Base-by-base conservation (phyloP, 2,329 filamentous ascomycete genomes). In the Hymenoscyphus infarciens region DNA sequence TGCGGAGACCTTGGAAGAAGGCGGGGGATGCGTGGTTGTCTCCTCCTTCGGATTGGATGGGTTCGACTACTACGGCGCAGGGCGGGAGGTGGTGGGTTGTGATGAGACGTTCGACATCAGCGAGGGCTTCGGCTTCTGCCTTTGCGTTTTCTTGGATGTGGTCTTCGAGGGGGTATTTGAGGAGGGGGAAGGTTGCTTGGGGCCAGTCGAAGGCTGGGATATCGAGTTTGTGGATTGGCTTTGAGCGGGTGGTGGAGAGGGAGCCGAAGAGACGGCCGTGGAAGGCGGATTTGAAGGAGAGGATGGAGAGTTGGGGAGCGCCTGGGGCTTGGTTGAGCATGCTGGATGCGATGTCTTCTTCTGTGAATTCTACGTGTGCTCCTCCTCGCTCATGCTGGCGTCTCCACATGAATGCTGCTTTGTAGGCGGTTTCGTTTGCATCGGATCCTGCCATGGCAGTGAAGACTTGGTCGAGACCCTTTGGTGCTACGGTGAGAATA, bases 131-230 rank as follows among this genome's bases (percentile, higher is more conserved):
- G 70, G 86, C 79, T 77, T 93, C 90, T 74, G 91, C 89, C 16
- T 80, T 81, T 6, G 81, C 82, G 74, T 94, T 94, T 76, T 90
- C 89, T 63, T 84, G 80, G 5, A 77, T 82, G 74, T 90, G 81
- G 66, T 90, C 80, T 69, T 90, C 85, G 19, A 93, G 83, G 2
- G 90, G 90, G 77, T 93, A 93, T 76, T 90, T 90, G 68, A 91
- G 81, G 33, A 77, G 70, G n/a, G 90, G 90, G 81, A 94, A 94
- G 39, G 87, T 81, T n/a, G 90, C 89, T 77, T 91, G 88, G 59
- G 90, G 90, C 90, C 90, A 94, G 79, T 93, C 87, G 74, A 94
- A 94, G 64, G 90, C 88, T n/a, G 90, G 90, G 68, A 94, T 93
- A 74, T 94, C 90, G 69, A 94, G 82, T 77, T 94, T 94, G 81